Base-by-base conservation (phyloP, 2,329 filamentous ascomycete genomes). In the Corynespora cassiicola region DNA sequence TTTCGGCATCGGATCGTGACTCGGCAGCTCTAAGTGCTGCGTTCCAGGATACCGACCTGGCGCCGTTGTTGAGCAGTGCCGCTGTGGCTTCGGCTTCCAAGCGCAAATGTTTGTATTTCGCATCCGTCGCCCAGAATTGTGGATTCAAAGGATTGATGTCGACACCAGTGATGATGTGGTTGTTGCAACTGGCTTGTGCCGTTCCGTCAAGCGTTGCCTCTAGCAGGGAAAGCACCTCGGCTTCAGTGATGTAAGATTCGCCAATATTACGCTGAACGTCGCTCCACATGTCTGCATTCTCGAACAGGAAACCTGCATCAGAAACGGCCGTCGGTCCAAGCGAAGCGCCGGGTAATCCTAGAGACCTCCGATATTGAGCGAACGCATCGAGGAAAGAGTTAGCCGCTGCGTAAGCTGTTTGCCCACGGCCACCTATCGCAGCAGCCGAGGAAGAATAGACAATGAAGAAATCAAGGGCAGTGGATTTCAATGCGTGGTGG, bases 361-460 rank as follows among this genome's bases (percentile, higher is more conserved):
- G 43, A 1, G 37, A 12, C n/a, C 42, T 38, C 3, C 50, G 48
- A 15, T 57, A 50, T 30, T 56, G 53, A 1, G 56, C 47, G 17
- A 63, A 57, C 14, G 46, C 54, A 27, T 65, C 53, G 11, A 64
- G 54, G 41, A 64, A 65, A 2, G 50, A 52, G 45, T 77, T 77
- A 3, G 71, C 74, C 1, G 75, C 73, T 0, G 61, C 54, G 39
- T 79, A 79, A 36, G 67, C 72, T 6, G 65, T 50, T 43, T 80
- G 76, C 1, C 67, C 68, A 30, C 40, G 39, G 18, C 56, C 58
- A 4, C 63, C 63, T 18, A 53, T 26, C 18, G 58, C 47, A 11
- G 39, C 50, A 7, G 52, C 49, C 14, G 56, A 42, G 0, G 65
- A 70, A 1, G 66, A 70, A 29, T 65, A 58, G n/a, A 66, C 32